A percentile compares a stretch with the other conserved stretches of the same genome.
Conservation (phyloP, 2,329 filamentous ascomycete genomes). For the Metarhizium humberi region DNA sequence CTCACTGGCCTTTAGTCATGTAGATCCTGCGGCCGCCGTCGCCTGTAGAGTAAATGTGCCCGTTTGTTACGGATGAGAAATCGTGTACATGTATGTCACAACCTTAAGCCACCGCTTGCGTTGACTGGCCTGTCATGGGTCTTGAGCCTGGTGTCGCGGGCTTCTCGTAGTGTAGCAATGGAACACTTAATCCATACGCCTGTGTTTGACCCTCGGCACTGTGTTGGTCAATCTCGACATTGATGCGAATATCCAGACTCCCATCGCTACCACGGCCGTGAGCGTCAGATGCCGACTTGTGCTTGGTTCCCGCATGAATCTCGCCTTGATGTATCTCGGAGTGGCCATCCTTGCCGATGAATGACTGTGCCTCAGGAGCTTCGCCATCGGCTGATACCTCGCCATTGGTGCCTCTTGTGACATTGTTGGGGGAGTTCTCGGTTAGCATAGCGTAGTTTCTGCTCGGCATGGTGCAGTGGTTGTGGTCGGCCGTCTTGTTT, state of each 20-base stretch:
- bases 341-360: constrained; percentile 53
- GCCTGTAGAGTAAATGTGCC: background rate
- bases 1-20: background rate
- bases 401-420: constrained; percentile 14
- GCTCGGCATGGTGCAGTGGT: constrained; percentile 83
- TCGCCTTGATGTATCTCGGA: constrained; percentile 68
- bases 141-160: constrained; percentile 13
- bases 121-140: background rate
- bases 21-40: background rate
- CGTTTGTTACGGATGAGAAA: background rate
- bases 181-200: constrained; percentile 80
- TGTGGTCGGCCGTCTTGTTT: constrained; percentile 65
- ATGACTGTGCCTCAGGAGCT: constrained; percentile 14
- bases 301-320: constrained; percentile 64
- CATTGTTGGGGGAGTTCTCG: constrained; percentile 64
- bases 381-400: constrained; percentile 13
- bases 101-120: background rate
- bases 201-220: constrained; percentile 72
- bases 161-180: constrained; percentile 43
- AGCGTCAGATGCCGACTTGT: constrained; percentile 57
- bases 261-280: constrained; percentile 48
- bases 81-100: background rate
- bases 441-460: constrained; percentile 89
- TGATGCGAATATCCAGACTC: constrained; percentile 71
- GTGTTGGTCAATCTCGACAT: constrained; percentile 79